Evolutionary conservation across 2,329 filamentous ascomycete species (phyloP), one percentile per base, ranked within the genome.

Genomic region (Fusarium mexicanum): DNA sequence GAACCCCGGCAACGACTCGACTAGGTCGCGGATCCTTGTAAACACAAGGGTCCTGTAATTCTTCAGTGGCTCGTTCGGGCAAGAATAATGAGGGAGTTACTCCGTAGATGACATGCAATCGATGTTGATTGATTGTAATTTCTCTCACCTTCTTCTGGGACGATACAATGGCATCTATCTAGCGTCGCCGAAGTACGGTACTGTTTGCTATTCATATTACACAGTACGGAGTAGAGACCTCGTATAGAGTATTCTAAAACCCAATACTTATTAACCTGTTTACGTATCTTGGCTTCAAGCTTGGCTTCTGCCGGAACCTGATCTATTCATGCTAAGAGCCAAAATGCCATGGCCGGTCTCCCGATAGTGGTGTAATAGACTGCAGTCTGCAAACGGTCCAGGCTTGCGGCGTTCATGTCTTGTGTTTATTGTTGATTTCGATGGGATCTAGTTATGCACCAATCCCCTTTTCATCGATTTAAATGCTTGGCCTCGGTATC

Each of bases 331-430:
- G 67, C 71, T 64, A 61, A 74, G 9, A 74, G 55, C 54, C 48
- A 47, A 38, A 74, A 61, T 68, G 50, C 59, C 62, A 61, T 68
- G 66, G 50, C 58, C 40, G 66, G 50, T 58, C 29, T 51, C n/a
- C 60, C 67, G 50, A 70, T 71, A 60, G 67, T 72, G 67, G 59
- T 68, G 67, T 74, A 72, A 72, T 74, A 67, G 71, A 74, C 53
- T 61, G 37, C 55, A 73, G 61, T 63, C 57, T 67, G 69, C 50
- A 67, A 71, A 46, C 55, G 57, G 61, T 40, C 55, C 55, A 62
- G 64, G 65, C 47, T 68, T 48, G 55, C 55, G 61, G 61, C 44
- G 47, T 66, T 64, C 55, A 47, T 64, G 65, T 64, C 43, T 63
- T 55, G 35, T 64, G 43, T 71, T 71, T 54, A 64, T 66, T 64